phyloP scores from a whole-genome alignment of 164 flowering plant species.

The Aristolochia contorta region DNA sequence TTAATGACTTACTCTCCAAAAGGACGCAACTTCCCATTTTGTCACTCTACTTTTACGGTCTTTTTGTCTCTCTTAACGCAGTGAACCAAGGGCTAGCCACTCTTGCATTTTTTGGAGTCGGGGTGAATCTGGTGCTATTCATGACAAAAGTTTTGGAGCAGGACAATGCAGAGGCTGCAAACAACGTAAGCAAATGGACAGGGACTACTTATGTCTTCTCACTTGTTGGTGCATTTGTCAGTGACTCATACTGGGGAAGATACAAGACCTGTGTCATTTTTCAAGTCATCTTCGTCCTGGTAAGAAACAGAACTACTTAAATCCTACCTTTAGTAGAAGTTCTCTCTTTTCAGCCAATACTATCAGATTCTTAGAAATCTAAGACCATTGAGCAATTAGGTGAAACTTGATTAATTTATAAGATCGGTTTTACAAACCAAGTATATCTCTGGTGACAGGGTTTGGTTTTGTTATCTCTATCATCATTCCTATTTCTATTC shows the following conservation, averaged over 20 bases:
- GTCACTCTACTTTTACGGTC: neutral
- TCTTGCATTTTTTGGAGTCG: conserved; percentile 86
- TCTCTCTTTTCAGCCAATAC: too few species aligned
- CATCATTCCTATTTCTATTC: conserved; percentile 52
- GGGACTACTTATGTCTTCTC: conserved; percentile 92
- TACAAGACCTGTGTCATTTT: conserved; percentile 84
- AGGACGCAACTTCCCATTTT: neutral
- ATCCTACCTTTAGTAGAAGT: too few species aligned
- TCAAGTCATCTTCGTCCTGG: conserved; percentile 65
- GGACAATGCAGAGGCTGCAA: conserved; percentile 80
- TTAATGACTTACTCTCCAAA: too few species aligned
- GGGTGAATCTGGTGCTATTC: conserved; percentile 84
- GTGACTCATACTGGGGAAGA: conserved; percentile 96
- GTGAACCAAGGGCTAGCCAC: conserved; percentile 94
- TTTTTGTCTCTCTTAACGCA: conserved; percentile 16
- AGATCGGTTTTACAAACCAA: neutral
- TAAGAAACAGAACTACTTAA: conserved; percentile 21
- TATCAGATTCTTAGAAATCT: neutral
- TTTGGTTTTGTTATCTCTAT: conserved; percentile 47
- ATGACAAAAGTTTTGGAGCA: conserved; percentile 71
- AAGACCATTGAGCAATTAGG: neutral
- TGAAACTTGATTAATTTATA: neutral
- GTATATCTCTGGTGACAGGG: conserved; percentile 35
- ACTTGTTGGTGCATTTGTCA: conserved; percentile 85
- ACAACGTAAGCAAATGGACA: conserved; percentile 91